A percentile compares a stretch with the other conserved stretches of the same genome.
phyloP scores from a whole-genome alignment of 768 basidiomycete genomes.

The Tubosaeta sp. region DNA sequence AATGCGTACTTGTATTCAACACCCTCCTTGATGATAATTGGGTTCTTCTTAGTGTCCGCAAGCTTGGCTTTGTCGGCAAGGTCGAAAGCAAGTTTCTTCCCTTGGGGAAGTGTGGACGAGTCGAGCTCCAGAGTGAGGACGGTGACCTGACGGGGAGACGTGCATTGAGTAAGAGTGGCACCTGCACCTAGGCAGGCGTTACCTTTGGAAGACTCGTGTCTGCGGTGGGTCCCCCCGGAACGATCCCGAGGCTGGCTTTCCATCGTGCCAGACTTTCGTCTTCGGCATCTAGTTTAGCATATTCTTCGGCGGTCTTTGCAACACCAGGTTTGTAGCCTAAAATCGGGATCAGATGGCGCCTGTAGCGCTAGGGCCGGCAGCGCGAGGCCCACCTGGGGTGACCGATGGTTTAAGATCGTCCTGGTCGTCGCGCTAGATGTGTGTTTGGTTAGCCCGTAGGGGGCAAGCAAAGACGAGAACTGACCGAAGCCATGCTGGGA shows the following conservation, averaged over 20 bases:
- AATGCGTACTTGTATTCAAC: conserved; percentile 76
- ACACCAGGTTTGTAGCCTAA: conserved; percentile 72
- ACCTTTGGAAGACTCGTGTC: conserved; percentile 65
- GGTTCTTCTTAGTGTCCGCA: conserved; percentile 68
- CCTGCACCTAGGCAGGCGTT: conserved; percentile 5
- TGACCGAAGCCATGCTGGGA: conserved; percentile 50
- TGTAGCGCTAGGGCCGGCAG: not conserved
- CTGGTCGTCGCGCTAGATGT: conserved; percentile 52
- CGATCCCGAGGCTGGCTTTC: conserved; percentile 92
- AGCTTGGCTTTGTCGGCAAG: conserved; percentile 44
- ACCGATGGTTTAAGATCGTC: conserved; percentile 63
- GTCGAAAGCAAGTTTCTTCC: conserved; percentile 64
- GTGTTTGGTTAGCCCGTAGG: conserved; percentile 1
- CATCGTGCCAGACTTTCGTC: conserved; percentile 94
- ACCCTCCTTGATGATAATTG: conserved; percentile 76
- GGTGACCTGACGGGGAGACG: conserved; percentile 50
- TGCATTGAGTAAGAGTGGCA: conserved; percentile 20
- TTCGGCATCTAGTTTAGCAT: conserved; percentile 78
- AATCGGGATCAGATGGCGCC: conserved; percentile 19
- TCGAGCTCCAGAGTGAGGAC: conserved; percentile 73
- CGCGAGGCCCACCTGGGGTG: conserved; percentile 56
- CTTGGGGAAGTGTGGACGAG: conserved; percentile 64
- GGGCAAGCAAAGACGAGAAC: conserved; percentile 19
- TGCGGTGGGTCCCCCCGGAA: conserved; percentile 41
- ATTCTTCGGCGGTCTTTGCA: conserved; percentile 74